phyloP scores from a whole-genome alignment of 2,329 filamentous ascomycete genomes.

The Pseudogymnoascus verrucosus region DNA sequence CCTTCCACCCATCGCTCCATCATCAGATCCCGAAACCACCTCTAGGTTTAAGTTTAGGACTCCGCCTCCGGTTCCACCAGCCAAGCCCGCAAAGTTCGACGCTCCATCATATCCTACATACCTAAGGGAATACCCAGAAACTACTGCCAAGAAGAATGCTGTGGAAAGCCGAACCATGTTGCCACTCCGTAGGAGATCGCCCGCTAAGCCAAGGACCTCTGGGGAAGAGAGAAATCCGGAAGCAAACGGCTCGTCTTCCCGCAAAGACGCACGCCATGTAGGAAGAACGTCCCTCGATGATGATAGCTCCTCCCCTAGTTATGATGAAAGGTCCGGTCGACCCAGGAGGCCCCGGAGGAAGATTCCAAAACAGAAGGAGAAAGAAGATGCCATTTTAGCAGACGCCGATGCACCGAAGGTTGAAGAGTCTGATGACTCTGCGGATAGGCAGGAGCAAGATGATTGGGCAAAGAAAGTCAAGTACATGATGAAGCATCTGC shows the following conservation, averaged over 20 bases:
- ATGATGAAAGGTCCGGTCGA: constrained; percentile 26
- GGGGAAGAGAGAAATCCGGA: constrained; percentile 26
- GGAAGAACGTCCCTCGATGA: constrained; percentile 15
- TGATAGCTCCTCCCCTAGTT: constrained; percentile 24
- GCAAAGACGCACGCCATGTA: not conserved
- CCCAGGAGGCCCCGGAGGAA: constrained; percentile 24
- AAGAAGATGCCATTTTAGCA: constrained; percentile 27
- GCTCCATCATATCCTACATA: constrained; percentile 31
- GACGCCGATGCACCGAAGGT: constrained; percentile 33
- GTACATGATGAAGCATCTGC: constrained; percentile 66
- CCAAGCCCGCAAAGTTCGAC: constrained; percentile 28
- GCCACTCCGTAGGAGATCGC: constrained; percentile 24
- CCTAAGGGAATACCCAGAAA: constrained; percentile 30
- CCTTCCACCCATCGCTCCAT: constrained; percentile 18
- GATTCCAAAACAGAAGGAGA: constrained; percentile 25
- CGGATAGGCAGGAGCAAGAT: constrained; percentile 34
- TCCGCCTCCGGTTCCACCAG: constrained; percentile 19
- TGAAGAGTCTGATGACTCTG: constrained; percentile 33
- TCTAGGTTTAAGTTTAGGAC: constrained; percentile 17
- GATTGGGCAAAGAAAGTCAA: constrained; percentile 56
- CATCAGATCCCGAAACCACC: constrained; percentile 24
- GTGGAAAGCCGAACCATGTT: constrained; percentile 24
- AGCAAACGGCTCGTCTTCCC: constrained; percentile 27
- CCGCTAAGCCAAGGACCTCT: constrained; percentile 11
- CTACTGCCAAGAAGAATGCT: constrained; percentile 21